Base-by-base conservation (phyloP, 371 early-diverging fungal genomes). In the Mucor lusitanicus region DNA sequence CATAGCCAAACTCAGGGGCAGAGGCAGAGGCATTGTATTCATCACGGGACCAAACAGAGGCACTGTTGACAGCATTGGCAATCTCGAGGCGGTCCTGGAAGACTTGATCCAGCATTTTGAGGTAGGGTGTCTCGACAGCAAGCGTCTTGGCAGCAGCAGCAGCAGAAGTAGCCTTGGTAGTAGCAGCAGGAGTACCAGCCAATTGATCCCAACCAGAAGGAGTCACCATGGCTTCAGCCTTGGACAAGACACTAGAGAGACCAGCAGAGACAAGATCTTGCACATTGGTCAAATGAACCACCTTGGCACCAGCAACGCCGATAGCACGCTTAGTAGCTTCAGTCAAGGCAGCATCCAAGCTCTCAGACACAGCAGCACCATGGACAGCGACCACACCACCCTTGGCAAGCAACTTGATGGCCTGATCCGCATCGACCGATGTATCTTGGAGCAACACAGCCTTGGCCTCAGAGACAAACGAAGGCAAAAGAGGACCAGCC, bases 1-100 rank as follows among this genome's bases (percentile, higher is more conserved):
- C 95, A 63, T 91, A 93, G n/a, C 95, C 95, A 78, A 88, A 94
- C 77, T 94, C 93, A 37, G 93, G 92, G 32, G 85, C 86, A 32
- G 87, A 80, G 21, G 79, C 69, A 59, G 75, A 72, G 6, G 66
- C 61, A 55, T 74, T 32, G 17, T 74, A 61, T 2, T 67, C 40
- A 56, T 72, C 48, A n/a, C 79, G 77, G 13, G 72, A 60, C 81
- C 81, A 81, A 25, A 78, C 56, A 2, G 71, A 65, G 35, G 73
- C 65, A 57, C 59, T 84, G n/a, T n/a, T 75, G 70, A 63, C 82
- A 64, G 84, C 81, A 75, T 95, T 95, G 65, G 91, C 88, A 19
- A 95, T 85, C 55, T 87, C 75, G 62, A 94, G 83, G 25, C 94
- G 89, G 33, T 77, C 80, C n/a, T n/a, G n/a, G 73, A 94, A 95